These are phyloP conservation scores for Chalaropsis thielavioides DNA, from an alignment of 2,329 filamentous ascomycete species.

Conservation along the genomic window DNA sequence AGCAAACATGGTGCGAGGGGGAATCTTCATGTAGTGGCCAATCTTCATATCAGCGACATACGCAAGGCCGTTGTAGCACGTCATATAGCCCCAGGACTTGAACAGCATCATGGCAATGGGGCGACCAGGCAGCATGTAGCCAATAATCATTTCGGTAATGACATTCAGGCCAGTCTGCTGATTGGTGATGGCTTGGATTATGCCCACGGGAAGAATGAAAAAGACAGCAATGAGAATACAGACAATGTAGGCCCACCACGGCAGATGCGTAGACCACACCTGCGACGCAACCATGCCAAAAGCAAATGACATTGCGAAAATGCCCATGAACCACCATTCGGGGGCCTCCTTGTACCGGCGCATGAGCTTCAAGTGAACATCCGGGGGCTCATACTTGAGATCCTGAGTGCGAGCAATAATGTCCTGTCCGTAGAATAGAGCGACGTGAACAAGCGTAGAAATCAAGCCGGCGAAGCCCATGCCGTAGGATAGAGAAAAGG, in stretches of 20 bases:
- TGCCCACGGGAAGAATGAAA: conserved; percentile 31
- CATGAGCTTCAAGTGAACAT: conserved; percentile 43
- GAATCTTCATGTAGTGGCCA: conserved; percentile 40
- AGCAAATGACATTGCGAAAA: conserved; percentile 36
- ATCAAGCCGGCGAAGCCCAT: conserved; percentile 43
- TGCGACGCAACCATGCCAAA: conserved; percentile 30
- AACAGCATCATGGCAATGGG: conserved; percentile 38
- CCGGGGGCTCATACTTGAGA: conserved; percentile 30
- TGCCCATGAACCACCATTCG: conserved; percentile 40
- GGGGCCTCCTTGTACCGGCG: conserved; percentile 40
- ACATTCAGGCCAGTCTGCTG: conserved; percentile 35
- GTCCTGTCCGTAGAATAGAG: conserved; percentile 38
- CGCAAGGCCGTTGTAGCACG: conserved; percentile 32
- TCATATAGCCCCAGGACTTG: conserved; percentile 35
- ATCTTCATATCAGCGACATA: conserved; percentile 38
- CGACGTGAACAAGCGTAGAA: conserved; percentile 37
- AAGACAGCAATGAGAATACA: conserved; percentile 29
- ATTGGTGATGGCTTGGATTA: conserved; percentile 36
- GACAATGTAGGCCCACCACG: conserved; percentile 32
- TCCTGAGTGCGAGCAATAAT: conserved; percentile 27
- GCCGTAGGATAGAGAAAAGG: conserved; percentile 41
- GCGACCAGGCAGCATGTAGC: conserved; percentile 34
- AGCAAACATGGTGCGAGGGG: conserved; percentile 35
- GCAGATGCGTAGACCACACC: conserved; percentile 29
- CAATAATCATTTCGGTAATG: conserved; percentile 35